phyloP scores from a whole-genome alignment of 345 rosid genomes.

The Clausena lansium region DNA sequence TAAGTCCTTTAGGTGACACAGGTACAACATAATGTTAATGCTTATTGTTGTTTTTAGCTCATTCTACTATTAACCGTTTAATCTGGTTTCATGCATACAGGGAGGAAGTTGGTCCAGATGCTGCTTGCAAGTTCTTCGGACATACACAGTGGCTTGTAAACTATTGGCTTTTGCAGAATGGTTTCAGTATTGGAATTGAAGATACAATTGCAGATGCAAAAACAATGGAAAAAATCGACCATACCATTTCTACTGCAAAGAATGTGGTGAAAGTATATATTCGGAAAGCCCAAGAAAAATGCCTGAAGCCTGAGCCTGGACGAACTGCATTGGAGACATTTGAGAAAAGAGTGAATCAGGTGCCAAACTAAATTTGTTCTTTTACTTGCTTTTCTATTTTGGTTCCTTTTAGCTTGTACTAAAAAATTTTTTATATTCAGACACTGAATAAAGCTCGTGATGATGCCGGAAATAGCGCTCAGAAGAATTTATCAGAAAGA shows the following conservation, averaged over 20 bases:
- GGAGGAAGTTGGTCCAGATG: constrained; percentile 99
- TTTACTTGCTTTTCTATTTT: background rate
- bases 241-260: constrained; percentile 76
- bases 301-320: constrained; percentile 86
- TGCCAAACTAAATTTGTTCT: constrained; percentile 15
- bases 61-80: background rate
- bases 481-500: constrained; percentile 89
- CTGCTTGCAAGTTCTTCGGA: constrained; percentile 97
- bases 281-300: constrained; percentile 55
- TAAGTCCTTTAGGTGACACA: constrained; percentile 25
- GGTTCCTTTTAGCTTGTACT: background rate
- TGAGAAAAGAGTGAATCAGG: constrained; percentile 95
- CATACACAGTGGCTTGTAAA: constrained; percentile 99
- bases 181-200: constrained; percentile 92
- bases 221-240: constrained; percentile 87
- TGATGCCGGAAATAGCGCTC: constrained; percentile 92
- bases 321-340: constrained; percentile 90
- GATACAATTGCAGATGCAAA: constrained; percentile 94
- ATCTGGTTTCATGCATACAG: constrained; percentile 33
- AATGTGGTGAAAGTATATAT: constrained; percentile 76
- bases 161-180: constrained; percentile 95
- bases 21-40: background rate
- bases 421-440: constrained; percentile 29
- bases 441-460: constrained; percentile 96
- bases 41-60: background rate